Base-by-base conservation (phyloP, 257 asterid species). In the Phtheirospermum japonicum region DNA sequence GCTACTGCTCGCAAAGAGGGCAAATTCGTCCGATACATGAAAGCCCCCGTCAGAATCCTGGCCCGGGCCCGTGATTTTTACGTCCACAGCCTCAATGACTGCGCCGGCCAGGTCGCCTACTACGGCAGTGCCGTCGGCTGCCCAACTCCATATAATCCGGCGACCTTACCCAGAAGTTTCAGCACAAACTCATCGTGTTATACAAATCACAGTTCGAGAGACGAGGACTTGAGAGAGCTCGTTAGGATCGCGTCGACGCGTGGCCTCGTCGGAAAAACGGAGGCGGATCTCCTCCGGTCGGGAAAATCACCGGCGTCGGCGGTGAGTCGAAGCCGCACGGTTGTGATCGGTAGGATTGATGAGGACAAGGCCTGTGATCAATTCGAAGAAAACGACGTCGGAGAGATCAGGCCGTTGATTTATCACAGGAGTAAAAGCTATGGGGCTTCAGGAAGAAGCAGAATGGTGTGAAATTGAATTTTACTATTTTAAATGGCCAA, bases 331-430 rank as follows among this genome's bases (percentile, higher is more conserved):
- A 81, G 89, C 71, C 84, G 70, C 3, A 76, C 77, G 9, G 80
- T 77, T 0, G 62, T 68, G 4, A 48, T 85, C 52, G 88, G 88
- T 4, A 62, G 84, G 71, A 87, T 87, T 16, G 95, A 85, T 54
- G 95, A 87, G 71, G 84, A 87, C 2, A 59, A 58, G 64, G 67
- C 88, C 12, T 78, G 60, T 45, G 88, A 84, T n/a, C n/a, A n/a
- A 7, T 82, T 76, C 8, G 84, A 73, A 4, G 80, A 59, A 10
- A 65, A 60, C 0, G 42, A 63, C 34, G 54, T 3, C 48, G 30
- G 51, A 19, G 32, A 36, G 49, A 40, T 1, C 4, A 11, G 20
- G 64, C 19, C 52, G 65, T 66, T 33, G 72, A 61, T 59, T 18
- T 73, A 39, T 64, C 46, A 67, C 1, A 79, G 85, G 71, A 82